phyloP scores from a whole-genome alignment of 192 early-diverging fungal genomes.

The Kickxella alabastrina region DNA sequence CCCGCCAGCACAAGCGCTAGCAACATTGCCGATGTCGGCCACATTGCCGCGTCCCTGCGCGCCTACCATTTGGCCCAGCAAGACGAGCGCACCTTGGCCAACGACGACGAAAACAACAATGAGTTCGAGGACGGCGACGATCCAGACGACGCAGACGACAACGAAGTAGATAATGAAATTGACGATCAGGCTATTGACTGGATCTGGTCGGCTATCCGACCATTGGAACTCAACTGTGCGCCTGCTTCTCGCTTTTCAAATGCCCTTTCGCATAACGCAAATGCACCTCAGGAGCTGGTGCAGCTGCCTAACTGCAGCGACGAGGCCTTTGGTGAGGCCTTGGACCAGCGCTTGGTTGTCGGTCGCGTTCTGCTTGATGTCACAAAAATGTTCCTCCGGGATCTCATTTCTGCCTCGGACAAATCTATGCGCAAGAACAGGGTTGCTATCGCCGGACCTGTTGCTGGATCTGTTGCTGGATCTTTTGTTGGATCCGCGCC shows the following conservation, averaged over 20 bases:
- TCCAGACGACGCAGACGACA: neutral
- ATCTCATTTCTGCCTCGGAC: slow-evolving; percentile 30
- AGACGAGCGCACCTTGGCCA: neutral
- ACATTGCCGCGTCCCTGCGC: slow-evolving; percentile 12
- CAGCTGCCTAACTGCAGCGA: slow-evolving; percentile 32
- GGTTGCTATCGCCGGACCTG: slow-evolving; percentile 1
- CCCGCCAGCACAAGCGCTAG: neutral
- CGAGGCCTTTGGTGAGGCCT: slow-evolving; percentile 25
- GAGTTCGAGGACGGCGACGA: neutral
- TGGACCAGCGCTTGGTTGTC: slow-evolving; percentile 43
- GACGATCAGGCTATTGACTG: slow-evolving; percentile 33
- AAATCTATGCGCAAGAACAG: slow-evolving; percentile 28
- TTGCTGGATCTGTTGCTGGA: too few species aligned
- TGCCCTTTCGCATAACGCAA: neutral
- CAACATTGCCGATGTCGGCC: neutral
- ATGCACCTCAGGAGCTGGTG: slow-evolving; percentile 1
- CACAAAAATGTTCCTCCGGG: slow-evolving; percentile 41
- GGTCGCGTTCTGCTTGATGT: slow-evolving; percentile 35
- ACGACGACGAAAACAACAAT: neutral
- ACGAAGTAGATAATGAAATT: neutral
- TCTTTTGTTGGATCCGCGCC: too few species aligned
- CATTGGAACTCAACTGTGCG: slow-evolving; percentile 38
- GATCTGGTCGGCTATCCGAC: slow-evolving; percentile 39
- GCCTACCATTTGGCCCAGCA: slow-evolving; percentile 19
- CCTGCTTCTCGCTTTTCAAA: slow-evolving; percentile 37